Base-by-base conservation (phyloP, 2,329 filamentous ascomycete species). In the Leptographium wingfieldii region DNA sequence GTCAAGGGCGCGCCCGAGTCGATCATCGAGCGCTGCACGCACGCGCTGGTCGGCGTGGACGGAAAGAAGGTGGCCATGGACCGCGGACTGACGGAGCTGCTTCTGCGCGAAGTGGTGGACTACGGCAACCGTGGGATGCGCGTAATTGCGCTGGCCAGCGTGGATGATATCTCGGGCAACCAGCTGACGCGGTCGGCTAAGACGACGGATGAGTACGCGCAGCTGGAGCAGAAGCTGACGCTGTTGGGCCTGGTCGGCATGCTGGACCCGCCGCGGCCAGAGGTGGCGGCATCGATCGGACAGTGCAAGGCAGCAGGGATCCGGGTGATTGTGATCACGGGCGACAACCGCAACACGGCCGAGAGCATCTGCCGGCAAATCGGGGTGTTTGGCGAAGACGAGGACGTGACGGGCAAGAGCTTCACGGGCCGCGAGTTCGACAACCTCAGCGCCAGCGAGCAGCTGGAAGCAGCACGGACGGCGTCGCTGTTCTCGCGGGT, bases 281-380 rank as follows among this genome's bases (percentile, higher is more conserved):
- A 99, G 75, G 94, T 97, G 12, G 82, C 88, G 58, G 80, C 77
- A 57, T 94, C 94, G 55, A 95, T 99, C 67, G 80, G 80, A 69
- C 88, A 95, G 73, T 99, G 94, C 75, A 89, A 87, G 73, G 85
- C 90, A 63, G 94, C 94, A 66, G 94, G 94, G 66, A 97, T 99
- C 68, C 88, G 94, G 63, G 90, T 99, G 56, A 90, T 99, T 66
- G 94, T 99, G 65, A 96, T 99, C 73, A 99, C 94, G 59, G 94
- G 94, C 69, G 94, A 99, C 75, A 99, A 96, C 76, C 91, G 88
- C 71, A 95, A 95, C 76, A 99, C 94, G 3, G 94, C 94, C 10
- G 94, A 99, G 77, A 92, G 90, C 63, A 96, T 99, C 70, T 99
- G 94, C 77, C 88, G 92, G 68, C 88, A 96, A 73, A 99, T 99